Evolutionary conservation across 352 stramenopile species (phyloP).

Genomic region (Globisporangium recalcitrans): DNA sequence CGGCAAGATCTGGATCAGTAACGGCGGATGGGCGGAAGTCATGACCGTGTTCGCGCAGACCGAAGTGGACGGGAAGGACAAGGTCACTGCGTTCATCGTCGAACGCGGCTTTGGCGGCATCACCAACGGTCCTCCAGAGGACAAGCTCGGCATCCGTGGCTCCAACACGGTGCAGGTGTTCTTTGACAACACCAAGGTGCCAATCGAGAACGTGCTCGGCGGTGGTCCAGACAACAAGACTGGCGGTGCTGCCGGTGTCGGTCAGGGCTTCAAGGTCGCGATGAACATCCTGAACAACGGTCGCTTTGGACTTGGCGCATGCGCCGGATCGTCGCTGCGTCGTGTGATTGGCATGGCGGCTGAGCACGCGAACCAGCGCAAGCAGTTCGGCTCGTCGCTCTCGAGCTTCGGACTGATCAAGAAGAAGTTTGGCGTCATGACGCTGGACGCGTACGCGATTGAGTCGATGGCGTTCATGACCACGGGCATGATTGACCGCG

Average conservation of each 20-base stretch:
- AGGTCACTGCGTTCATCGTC: constrained; percentile 97
- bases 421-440: constrained; percentile 86
- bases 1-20: constrained; percentile 97
- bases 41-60: constrained; percentile 97
- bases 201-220: constrained; percentile 88
- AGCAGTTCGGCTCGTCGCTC: constrained; percentile 74
- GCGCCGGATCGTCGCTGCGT: constrained; percentile 61
- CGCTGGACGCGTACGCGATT: constrained; percentile 76
- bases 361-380: constrained; percentile 73
- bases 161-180: constrained; percentile 96
- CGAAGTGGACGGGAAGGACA: constrained; percentile 94
- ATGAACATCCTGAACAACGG: constrained; percentile 95
- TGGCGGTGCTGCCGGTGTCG: constrained; percentile 63
- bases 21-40: constrained; percentile 93
- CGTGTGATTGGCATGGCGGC: constrained; percentile 60
- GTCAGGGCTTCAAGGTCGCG: constrained; percentile 90
- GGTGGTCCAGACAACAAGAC: constrained; percentile 70
- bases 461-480: constrained; percentile 90
- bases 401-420: constrained; percentile 82
- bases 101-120: constrained; percentile 91
- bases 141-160: constrained; percentile 96
- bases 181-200: constrained; percentile 95
- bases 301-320: constrained; percentile 78
- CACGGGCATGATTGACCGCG: constrained; percentile 85
- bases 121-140: constrained; percentile 89